Evolutionary conservation across 441 rosid genomes (phyloP), one percentile per base, ranked within the genome.

Genomic region (Biscutella auriculata): DNA sequence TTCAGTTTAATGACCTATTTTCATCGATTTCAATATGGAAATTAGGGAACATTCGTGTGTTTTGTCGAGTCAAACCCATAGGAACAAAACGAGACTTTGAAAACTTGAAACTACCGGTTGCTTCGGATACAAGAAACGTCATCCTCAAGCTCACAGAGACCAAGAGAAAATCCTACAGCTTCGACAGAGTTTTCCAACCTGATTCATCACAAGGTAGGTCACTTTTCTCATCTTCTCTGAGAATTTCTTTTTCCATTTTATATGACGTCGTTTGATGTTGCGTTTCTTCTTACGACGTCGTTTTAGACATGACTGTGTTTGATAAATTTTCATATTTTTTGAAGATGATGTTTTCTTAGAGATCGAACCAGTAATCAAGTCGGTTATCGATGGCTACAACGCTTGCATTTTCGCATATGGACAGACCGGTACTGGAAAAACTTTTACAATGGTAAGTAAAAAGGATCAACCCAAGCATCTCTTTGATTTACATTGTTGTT

Each of bases 341-440:
- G 66, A 75, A 88, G 96, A 77, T 76, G 84, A 75, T 52, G 84
- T 88, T 47, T 85, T 83, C 63, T 73, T 80, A n/a, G 87, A 88
- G 65, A 82, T 85, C 9, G 87, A 83, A 65, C 91, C 96, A 6
- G 67, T 88, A 23, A 74, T 83, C 57, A 85, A 82, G 62, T 85
- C 94, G 3, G 91, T 78, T 53, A 43, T 88, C 5, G 94, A 88
- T 64, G 96, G 96, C 23, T 85, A 81, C 73, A 88, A 88, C 59
- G 96, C 91, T 35, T 83, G 96, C 69, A 79, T 88, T 68, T 83
- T 85, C 37, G 94, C 96, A 0, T 83, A 82, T 9, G 94, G 96
- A 34, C 96, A 88, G 74, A 88, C 96, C n/a, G n/a, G n/a, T n/a
- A n/a, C n/a, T n/a, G n/a, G n/a, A n/a, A n/a, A n/a, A n/a, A n/a